Percentiles rank a stretch among this genome's conserved stretches.
Evolutionary conservation across 495 filamentous ascomycete species (phyloP).

Genomic region (Lentithecium fluviatile): DNA sequence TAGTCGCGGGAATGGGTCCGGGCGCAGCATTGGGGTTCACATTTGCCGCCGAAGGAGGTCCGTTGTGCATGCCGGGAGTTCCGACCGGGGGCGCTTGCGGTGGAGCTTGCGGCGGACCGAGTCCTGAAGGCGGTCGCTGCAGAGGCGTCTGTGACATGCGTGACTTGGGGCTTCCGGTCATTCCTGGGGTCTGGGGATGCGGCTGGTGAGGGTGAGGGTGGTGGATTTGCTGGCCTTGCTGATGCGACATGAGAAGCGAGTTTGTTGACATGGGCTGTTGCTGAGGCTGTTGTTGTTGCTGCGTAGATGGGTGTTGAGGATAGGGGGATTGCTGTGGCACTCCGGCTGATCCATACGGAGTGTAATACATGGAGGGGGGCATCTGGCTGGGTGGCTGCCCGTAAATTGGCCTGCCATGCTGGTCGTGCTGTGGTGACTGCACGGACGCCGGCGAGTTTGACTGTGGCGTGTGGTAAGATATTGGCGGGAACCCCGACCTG

Average conservation of each 20-base stretch:
- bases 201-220: constrained; percentile 60
- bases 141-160: constrained; percentile 61
- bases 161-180: constrained; percentile 62
- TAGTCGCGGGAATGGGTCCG: constrained; percentile 98
- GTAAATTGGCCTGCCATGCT: constrained; percentile 77
- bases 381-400: constrained; percentile 75
- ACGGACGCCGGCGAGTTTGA: constrained; percentile 96
- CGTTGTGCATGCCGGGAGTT: constrained; percentile 51
- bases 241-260: constrained; percentile 68
- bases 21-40: constrained; percentile 88
- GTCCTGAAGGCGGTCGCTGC: constrained; percentile 58
- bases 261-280: constrained; percentile 59
- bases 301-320: constrained; percentile 64
- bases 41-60: constrained; percentile 39
- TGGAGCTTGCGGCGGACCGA: constrained; percentile 47
- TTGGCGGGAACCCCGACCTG: constrained; percentile 74
- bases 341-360: constrained; percentile 54
- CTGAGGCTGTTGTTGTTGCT: constrained; percentile 59
- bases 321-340: constrained; percentile 78
- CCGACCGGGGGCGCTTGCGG: constrained; percentile 55
- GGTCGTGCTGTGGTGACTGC: constrained; percentile 88
- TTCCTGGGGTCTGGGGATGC: constrained; percentile 49
- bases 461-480: constrained; percentile 87
- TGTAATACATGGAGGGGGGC: constrained; percentile 72
- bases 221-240: constrained; percentile 57